These are phyloP conservation scores for Carpinus viminea DNA, from an alignment of 306 rosid genomes.

Conservation along the genomic window DNA sequence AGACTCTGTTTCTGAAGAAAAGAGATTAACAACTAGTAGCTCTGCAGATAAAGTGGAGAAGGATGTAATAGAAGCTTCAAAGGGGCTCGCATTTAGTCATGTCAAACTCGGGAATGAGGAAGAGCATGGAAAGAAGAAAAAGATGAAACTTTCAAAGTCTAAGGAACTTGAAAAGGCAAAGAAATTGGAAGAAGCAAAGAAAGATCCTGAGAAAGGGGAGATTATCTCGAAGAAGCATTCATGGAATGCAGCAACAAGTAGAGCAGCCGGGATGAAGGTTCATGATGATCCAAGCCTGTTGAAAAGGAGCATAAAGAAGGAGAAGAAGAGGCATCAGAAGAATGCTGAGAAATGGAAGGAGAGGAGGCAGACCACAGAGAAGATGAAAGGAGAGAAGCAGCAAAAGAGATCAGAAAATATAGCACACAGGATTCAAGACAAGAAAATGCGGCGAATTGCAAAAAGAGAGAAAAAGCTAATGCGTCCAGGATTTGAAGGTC, in stretches of 20 bases:
- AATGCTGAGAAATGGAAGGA: slow-evolving; percentile 74
- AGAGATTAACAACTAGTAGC: slow-evolving; percentile 22
- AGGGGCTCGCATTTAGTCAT: slow-evolving; percentile 64
- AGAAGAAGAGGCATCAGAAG: slow-evolving; percentile 67
- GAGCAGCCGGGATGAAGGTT: slow-evolving; percentile 78
- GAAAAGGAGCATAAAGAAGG: slow-evolving; percentile 56
- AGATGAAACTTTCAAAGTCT: slow-evolving; percentile 53
- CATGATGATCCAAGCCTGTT: slow-evolving; percentile 76
- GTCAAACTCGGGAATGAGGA: slow-evolving; percentile 66
- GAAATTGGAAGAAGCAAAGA: slow-evolving; percentile 63
- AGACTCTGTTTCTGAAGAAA: slow-evolving; percentile 36
- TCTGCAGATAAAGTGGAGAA: slow-evolving; percentile 35
- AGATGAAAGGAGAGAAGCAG: slow-evolving; percentile 69
- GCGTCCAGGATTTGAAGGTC: slow-evolving; percentile 89
- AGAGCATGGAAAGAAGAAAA: slow-evolving; percentile 46
- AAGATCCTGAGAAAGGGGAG: slow-evolving; percentile 71
- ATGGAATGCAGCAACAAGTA: slow-evolving; percentile 71
- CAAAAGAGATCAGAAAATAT: slow-evolving; percentile 69
- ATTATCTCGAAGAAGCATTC: slow-evolving; percentile 54
- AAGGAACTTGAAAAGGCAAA: slow-evolving; percentile 77
- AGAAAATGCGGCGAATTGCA: slow-evolving; percentile 64
- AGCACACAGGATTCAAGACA: slow-evolving; percentile 55
- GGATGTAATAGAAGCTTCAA: slow-evolving; percentile 70
- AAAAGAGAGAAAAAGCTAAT: slow-evolving; percentile 87
- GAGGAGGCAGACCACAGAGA: slow-evolving; percentile 57